Evolutionary conservation across 2,329 filamentous ascomycete genomes (phyloP).

Genomic region (Sclerotinia nivalis): DNA sequence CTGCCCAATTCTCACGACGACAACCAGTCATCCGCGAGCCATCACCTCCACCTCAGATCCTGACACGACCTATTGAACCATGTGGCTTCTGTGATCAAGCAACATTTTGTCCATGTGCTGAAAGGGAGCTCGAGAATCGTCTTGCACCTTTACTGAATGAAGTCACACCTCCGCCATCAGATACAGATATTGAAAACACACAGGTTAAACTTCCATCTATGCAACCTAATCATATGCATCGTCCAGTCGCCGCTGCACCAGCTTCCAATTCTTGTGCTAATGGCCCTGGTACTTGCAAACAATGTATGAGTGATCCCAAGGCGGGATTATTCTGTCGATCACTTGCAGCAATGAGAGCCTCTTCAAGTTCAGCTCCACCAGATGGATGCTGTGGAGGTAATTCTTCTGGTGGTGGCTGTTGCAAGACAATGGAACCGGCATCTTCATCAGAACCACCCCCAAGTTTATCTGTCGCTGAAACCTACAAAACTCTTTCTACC

Average conservation of each 20-base stretch:
- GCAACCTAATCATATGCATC: conserved; percentile 41
- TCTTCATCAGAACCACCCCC: conserved; percentile 37
- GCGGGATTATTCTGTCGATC: conserved; percentile 83
- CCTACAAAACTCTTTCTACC: conserved; percentile 75
- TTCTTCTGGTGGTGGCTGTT: conserved; percentile 62
- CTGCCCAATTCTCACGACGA: conserved; percentile 55
- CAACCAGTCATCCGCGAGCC: conserved; percentile 32
- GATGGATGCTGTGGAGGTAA: conserved; percentile 65
- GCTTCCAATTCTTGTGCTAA: conserved; percentile 46
- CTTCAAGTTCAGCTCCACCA: conserved; percentile 38
- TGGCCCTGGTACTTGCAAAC: conserved; percentile 75
- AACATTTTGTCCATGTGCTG: conserved; percentile 77
- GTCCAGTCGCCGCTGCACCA: conserved; percentile 30
- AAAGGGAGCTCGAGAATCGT: conserved; percentile 37
- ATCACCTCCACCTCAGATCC: conserved; percentile 27
- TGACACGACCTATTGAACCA: conserved; percentile 56
- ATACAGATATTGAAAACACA: conserved; percentile 56
- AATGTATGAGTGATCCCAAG: conserved; percentile 75
- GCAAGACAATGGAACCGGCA: conserved; percentile 46
- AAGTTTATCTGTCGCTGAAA: conserved; percentile 72
- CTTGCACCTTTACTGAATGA: conserved; percentile 51
- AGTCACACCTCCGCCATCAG: conserved; percentile 54
- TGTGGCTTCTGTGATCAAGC: conserved; percentile 84
- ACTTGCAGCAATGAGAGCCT: conserved; percentile 61
- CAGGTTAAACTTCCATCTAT: conserved; percentile 60